These are phyloP conservation scores for Rhododendron kiyosumense DNA, from an alignment of 148 eudicot genomes.

Conservation along the genomic window DNA sequence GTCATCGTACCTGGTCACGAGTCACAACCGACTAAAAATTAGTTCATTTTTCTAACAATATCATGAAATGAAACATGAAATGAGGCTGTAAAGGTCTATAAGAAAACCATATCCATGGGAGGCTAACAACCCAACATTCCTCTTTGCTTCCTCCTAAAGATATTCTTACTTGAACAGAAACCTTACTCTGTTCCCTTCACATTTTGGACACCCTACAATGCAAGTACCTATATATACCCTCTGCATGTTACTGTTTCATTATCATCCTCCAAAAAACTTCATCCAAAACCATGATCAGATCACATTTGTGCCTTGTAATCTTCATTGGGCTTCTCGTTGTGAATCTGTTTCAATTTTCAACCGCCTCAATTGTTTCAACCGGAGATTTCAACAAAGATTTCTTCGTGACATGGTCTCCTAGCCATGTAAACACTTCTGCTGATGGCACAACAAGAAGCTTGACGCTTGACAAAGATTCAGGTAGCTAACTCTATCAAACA, in stretches of 20 bases:
- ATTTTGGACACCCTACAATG: constrained; percentile 7
- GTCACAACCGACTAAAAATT: background rate
- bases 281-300: constrained; percentile 1
- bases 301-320: background rate
- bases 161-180: constrained; percentile 50
- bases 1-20: background rate
- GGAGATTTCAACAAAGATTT: constrained; percentile 78
- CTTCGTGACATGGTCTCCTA: constrained; percentile 69
- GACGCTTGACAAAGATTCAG: constrained; percentile 66
- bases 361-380: constrained; percentile 61
- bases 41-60: background rate
- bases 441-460: constrained; percentile 63
- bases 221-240: constrained; percentile 14
- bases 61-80: background rate
- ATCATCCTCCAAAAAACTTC: background rate
- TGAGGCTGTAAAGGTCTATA: background rate
- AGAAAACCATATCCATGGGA: background rate
- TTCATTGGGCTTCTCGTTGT: constrained; percentile 16
- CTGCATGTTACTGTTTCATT: background rate
- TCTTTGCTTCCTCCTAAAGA: constrained; percentile 60
- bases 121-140: constrained; percentile 13
- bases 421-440: constrained; percentile 67
- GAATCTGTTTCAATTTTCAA: constrained; percentile 13
- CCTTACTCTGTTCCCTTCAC: constrained; percentile 20
- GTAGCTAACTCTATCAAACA: constrained; percentile 17